These are phyloP conservation scores for Starmerella khaoyaiensis DNA, from an alignment of 805 yeast genomes.

Conservation along the genomic window DNA sequence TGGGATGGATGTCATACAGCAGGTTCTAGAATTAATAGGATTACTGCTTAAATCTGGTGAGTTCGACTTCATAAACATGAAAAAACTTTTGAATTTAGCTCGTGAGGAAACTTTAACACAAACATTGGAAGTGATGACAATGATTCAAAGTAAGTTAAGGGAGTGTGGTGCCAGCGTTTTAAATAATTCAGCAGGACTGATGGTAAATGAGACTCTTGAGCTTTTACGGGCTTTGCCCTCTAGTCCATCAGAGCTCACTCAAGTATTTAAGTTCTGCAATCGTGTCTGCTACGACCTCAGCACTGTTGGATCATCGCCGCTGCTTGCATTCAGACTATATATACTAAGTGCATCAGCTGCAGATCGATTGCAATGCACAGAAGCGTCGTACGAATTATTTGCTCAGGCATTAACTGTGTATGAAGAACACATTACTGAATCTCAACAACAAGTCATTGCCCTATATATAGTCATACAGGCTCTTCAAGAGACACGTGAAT, in stretches of 20 bases:
- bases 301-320: constrained; percentile 22
- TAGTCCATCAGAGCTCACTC: constrained; percentile 1
- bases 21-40: constrained; percentile 44
- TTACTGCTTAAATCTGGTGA: constrained; percentile 37
- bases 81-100: constrained; percentile 57
- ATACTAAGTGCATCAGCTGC: constrained; percentile 62
- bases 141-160: constrained; percentile 37
- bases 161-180: constrained; percentile 42
- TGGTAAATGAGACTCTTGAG: constrained; percentile 49
- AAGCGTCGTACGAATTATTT: constrained; percentile 73
- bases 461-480: constrained; percentile 39
- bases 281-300: constrained; percentile 53
- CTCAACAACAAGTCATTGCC: constrained; percentile 42
- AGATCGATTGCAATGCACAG: constrained; percentile 59
- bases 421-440: constrained; percentile 49
- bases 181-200: constrained; percentile 60
- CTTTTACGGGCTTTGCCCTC: constrained; percentile 23
- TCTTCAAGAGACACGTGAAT: constrained; percentile 40
- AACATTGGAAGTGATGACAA: constrained; percentile 36
- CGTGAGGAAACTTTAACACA: constrained; percentile 36
- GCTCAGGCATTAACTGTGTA: constrained; percentile 78
- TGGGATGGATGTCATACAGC: constrained; percentile 31
- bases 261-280: constrained; percentile 60
- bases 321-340: constrained; percentile 34
- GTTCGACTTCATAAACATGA: constrained; percentile 32